Conservation (phyloP, 1,139 yeast species). For the Blastobotrys buckinghamii region DNA sequence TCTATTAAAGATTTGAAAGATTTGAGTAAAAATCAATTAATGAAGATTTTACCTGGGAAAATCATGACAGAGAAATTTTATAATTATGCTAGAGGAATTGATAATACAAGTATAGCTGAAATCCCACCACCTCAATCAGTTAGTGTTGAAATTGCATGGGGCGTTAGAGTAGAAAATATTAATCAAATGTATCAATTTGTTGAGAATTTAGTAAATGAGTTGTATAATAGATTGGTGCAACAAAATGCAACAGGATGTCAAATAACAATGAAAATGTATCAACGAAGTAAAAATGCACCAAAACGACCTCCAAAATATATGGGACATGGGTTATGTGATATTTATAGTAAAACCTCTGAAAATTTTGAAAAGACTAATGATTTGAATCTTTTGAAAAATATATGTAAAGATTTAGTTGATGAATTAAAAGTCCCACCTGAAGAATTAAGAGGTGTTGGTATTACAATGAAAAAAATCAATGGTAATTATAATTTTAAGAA, state of each 20-base stretch:
- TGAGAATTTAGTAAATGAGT: conserved; percentile 51
- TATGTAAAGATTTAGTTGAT: conserved; percentile 52
- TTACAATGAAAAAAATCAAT: conserved; percentile 53
- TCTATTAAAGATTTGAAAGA: conserved; percentile 37
- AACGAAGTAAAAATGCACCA: conserved; percentile 61
- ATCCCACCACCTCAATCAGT: conserved; percentile 62
- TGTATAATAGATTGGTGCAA: conserved; percentile 47
- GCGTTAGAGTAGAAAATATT: conserved; percentile 62
- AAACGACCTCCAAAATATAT: conserved; percentile 67
- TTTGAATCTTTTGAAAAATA: conserved; percentile 54
- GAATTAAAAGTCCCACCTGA: conserved; percentile 53
- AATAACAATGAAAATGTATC: conserved; percentile 58
- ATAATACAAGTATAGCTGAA: conserved; percentile 45
- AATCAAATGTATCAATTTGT: conserved; percentile 62
- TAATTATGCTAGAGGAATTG: conserved; percentile 62
- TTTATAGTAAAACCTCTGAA: conserved; percentile 51
- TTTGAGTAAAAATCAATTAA: conserved; percentile 38
- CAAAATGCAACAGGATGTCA: conserved; percentile 49
- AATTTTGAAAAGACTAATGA: conserved; percentile 57
- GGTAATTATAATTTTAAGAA: neutral
- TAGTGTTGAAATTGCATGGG: conserved; percentile 89
- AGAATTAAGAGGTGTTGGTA: conserved; percentile 75
- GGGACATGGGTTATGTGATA: conserved; percentile 80
- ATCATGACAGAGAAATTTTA: conserved; percentile 63
- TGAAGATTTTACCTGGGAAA: conserved; percentile 47